Evolutionary conservation across 1,284 basidiomycete species (phyloP).

Genomic region (Pisolithus thermaeus): DNA sequence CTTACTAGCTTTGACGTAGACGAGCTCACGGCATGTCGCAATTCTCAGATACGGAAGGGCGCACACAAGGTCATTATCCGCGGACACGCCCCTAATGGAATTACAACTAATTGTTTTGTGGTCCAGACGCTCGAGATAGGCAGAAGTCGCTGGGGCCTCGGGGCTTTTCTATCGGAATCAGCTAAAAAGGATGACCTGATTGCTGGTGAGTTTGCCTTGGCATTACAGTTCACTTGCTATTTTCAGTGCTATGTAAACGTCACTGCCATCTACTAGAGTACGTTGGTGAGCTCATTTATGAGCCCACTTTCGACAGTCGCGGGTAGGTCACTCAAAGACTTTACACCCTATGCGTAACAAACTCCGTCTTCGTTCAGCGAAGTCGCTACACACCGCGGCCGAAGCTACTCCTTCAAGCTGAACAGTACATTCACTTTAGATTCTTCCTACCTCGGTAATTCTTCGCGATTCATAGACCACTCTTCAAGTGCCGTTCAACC

Average conservation of each 20-base stretch:
- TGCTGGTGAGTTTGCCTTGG: slow-evolving; percentile 27
- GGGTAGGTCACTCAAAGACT: slow-evolving; percentile 32
- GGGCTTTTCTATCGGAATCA: slow-evolving; percentile 34
- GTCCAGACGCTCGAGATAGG: slow-evolving; percentile 31
- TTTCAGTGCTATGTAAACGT: neutral
- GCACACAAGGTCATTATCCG: slow-evolving; percentile 17
- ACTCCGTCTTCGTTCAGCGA: slow-evolving; percentile 12
- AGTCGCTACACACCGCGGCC: slow-evolving; percentile 26
- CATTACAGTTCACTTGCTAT: neutral
- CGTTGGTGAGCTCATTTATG: slow-evolving; percentile 35
- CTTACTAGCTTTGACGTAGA: slow-evolving; percentile 11
- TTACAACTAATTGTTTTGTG: neutral
- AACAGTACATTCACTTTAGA: slow-evolving; percentile 42
- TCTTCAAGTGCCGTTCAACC: slow-evolving; percentile 13
- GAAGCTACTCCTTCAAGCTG: slow-evolving; percentile 56
- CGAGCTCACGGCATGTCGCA: slow-evolving; percentile 19
- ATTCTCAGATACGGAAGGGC: slow-evolving; percentile 26
- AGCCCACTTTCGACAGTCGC: slow-evolving; percentile 28
- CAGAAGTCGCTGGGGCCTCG: slow-evolving; percentile 35
- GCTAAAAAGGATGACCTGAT: slow-evolving; percentile 31
- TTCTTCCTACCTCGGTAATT: slow-evolving; percentile 47
- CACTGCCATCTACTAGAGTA: slow-evolving; percentile 33
- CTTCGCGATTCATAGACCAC: slow-evolving; percentile 58
- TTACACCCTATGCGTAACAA: neutral
- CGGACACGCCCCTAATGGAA: neutral